Evolutionary conservation across 306 rosid species (phyloP), one percentile per base, ranked within the genome.

Genomic region (Lathyrus oleraceus): DNA sequence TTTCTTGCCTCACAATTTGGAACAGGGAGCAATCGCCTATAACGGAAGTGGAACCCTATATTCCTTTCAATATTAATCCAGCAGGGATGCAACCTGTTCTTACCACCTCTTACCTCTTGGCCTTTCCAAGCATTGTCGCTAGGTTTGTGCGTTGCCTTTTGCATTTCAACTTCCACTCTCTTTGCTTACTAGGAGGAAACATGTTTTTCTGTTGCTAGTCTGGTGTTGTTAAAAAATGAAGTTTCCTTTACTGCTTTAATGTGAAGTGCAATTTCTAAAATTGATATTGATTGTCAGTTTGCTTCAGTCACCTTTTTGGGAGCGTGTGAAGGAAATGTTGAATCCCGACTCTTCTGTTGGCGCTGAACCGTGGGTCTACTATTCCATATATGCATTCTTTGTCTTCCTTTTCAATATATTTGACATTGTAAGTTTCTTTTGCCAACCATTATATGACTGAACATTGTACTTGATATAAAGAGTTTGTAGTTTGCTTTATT

Each of bases 1-100:
- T 78, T 42, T 67, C 67, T 42, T 83, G 79, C 74, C 69, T 65
- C 73, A 61, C 42, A 72, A 59, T 79, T 81, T 81, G 67, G 74
- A 66, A 75, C 92, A 88, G 99, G 77, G 96, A 88, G 82, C 95
- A 94, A 77, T 94, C 96, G 2, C 96, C 95, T 38, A 74, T 91
- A 48, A 94, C 99, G 63, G 99, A 94, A 83, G 99, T 94, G 76
- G 97, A 94, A 85, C 99, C 97, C 15, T 94, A 94, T 78, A 91
- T 94, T 69, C 97, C 99, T 54, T 94, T 94, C 83, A 94, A 89
- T 76, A 91, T 94, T 53, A 94, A 94, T 79, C 99, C 99, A 8
- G 78, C 97, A 39, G 97, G 99, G 81, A 94, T 94, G 99, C 99
- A 94, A 60, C 99, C 99, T 70, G 88, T 94, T 81, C 97, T 94